Conservation (phyloP, 78 protist species). For the Planoprotostelium fungivorum region DNA sequence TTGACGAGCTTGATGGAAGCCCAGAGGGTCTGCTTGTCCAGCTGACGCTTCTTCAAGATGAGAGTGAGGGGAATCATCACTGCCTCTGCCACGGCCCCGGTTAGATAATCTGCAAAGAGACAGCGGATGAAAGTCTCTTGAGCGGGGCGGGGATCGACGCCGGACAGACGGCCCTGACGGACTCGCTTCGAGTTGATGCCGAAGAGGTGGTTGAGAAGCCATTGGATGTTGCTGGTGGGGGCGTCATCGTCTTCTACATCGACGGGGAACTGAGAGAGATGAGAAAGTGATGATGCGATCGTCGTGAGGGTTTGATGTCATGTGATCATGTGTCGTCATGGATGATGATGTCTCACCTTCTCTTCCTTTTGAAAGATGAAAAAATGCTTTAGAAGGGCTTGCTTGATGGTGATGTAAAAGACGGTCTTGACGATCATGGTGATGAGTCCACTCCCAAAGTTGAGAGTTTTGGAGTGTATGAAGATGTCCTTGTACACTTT, state of each 20-base stretch:
- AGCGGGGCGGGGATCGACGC: not conserved
- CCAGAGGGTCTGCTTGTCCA: not conserved
- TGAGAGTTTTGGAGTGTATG: not conserved
- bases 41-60: not conserved
- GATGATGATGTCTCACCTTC: not conserved
- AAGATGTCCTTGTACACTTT: not conserved
- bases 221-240: not conserved
- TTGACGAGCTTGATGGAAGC: not conserved
- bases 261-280: not conserved
- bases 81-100: not conserved
- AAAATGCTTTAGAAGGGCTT: not conserved
- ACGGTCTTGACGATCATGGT: not conserved
- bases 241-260: not conserved
- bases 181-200: not conserved
- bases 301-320: too few species aligned
- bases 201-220: not conserved
- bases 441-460: not conserved
- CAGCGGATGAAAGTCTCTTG: not conserved
- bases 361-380: not conserved
- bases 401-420: not conserved
- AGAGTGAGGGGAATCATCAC: not conserved
- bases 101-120: not conserved
- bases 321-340: too few species aligned
- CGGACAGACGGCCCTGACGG: not conserved
- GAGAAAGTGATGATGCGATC: too few species aligned